Conservation (phyloP, 1,284 basidiomycete genomes). For the Inonotus obliquus region DNA sequence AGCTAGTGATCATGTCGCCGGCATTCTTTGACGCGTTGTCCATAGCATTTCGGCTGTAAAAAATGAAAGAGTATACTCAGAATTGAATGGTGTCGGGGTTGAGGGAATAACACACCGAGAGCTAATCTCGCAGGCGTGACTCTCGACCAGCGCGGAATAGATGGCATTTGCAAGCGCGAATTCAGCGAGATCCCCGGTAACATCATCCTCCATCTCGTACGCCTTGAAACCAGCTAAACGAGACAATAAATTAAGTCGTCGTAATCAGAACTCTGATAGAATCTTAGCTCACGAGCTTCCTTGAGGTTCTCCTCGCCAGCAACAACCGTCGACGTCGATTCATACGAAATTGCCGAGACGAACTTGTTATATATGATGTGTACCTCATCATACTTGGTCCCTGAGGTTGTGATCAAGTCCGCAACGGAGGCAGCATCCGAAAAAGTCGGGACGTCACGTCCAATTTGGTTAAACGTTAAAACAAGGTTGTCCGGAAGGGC, state of each 20-base stretch:
- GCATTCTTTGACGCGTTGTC: constrained; percentile 99
- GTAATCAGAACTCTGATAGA: constrained; percentile 20
- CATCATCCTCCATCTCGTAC: constrained; percentile 96
- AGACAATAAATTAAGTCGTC: background rate
- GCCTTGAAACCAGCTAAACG: constrained; percentile 75
- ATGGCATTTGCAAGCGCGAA: constrained; percentile 97
- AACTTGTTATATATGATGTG: constrained; percentile 95
- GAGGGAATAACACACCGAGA: constrained; percentile 52
- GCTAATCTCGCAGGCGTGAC: constrained; percentile 93
- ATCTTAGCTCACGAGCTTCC: constrained; percentile 52
- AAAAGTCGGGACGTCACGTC: constrained; percentile 96
- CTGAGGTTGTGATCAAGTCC: constrained; percentile 87
- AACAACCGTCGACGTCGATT: constrained; percentile 73
- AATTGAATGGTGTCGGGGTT: constrained; percentile 19
- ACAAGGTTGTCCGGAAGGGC: constrained; percentile 63
- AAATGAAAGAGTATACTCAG: background rate
- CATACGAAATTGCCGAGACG: constrained; percentile 91
- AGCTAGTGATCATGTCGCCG: constrained; percentile 79
- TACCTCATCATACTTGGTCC: constrained; percentile 85
- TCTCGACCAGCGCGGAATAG: constrained; percentile 92
- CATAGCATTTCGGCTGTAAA: constrained; percentile 90
- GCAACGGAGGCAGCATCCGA: constrained; percentile 93
- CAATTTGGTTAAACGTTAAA: constrained; percentile 96
- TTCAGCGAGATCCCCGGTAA: constrained; percentile 90
- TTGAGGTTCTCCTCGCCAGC: constrained; percentile 77